Conservation (phyloP, 495 filamentous ascomycete genomes). For the Penicillium crystallinum region DNA sequence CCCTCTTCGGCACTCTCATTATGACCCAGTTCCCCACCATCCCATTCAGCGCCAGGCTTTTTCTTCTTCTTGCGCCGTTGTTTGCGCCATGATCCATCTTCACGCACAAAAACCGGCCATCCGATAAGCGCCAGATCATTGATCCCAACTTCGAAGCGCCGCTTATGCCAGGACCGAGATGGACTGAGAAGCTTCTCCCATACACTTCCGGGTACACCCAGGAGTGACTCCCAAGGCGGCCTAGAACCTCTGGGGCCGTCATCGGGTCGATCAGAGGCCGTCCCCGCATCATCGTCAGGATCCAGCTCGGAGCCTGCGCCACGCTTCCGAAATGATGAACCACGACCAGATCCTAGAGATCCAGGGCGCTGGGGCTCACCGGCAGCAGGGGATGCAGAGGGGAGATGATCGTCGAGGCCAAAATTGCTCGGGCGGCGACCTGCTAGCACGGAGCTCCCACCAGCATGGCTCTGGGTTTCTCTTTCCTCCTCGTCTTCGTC, state of each 20-base stretch:
- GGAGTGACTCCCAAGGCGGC: constrained; percentile 70
- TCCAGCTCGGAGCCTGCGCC: constrained; percentile 38
- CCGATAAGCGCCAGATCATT: constrained; percentile 82
- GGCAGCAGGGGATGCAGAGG: constrained; percentile 26
- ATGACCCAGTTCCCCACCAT: constrained; percentile 38
- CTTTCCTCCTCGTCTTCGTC: constrained; percentile 48
- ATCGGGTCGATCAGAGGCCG: constrained; percentile 43
- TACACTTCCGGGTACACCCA: constrained; percentile 69
- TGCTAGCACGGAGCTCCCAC: constrained; percentile 19
- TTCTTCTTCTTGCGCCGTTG: constrained; percentile 58
- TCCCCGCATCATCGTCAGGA: constrained; percentile 39
- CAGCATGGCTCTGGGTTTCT: constrained; percentile 12
- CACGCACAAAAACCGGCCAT: constrained; percentile 79
- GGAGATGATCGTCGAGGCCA: constrained; percentile 32
- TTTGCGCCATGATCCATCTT: constrained; percentile 85
- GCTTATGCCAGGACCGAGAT: constrained; percentile 73
- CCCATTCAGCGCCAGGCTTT: constrained; percentile 33
- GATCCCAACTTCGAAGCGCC: constrained; percentile 78
- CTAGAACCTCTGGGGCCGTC: constrained; percentile 47
- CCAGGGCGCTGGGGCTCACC: constrained; percentile 35
- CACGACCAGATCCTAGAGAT: constrained; percentile 40
- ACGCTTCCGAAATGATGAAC: constrained; percentile 30
- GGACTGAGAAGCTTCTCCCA: constrained; percentile 84
- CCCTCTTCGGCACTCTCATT: constrained; percentile 40
- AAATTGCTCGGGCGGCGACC: constrained; percentile 37